Evolutionary conservation across 768 basidiomycete genomes (phyloP).

Genomic region (Leccinum truebloodii): DNA sequence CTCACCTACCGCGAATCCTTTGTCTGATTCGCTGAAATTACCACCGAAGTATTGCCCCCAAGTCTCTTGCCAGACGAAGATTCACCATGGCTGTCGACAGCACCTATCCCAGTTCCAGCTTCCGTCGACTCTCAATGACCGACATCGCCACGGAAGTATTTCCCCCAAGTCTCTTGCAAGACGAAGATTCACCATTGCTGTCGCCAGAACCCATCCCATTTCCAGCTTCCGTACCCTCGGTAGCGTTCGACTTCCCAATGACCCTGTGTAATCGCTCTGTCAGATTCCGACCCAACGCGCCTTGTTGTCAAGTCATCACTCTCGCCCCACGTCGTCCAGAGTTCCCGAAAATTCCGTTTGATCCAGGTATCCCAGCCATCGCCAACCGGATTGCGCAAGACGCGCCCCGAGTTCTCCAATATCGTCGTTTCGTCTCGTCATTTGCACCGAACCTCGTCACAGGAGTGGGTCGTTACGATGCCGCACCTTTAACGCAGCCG

Average conservation of each 20-base stretch:
- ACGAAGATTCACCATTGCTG: background rate
- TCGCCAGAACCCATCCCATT: background rate
- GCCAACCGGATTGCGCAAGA: background rate
- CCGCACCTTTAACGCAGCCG: background rate
- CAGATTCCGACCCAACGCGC: background rate
- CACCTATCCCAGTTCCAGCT: background rate
- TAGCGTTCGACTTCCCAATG: background rate
- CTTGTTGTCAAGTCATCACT: background rate
- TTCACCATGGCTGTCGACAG: background rate
- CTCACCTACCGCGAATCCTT: background rate
- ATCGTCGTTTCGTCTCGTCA: constrained; percentile 3
- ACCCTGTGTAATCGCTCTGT: background rate
- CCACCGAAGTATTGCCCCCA: background rate
- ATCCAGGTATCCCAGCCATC: background rate
- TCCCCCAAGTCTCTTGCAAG: background rate
- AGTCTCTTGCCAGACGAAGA: background rate
- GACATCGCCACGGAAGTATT: background rate
- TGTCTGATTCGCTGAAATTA: background rate
- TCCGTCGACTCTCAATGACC: background rate
- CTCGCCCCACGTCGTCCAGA: background rate
- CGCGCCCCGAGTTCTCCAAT: background rate
- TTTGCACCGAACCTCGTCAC: constrained; percentile 2
- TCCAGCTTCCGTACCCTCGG: background rate
- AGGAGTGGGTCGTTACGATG: too few relatives aligned
- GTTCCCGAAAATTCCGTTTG: constrained; percentile 2